Conservation (phyloP, 2,329 filamentous ascomycete species). For the Tolypocladium capitatum region DNA sequence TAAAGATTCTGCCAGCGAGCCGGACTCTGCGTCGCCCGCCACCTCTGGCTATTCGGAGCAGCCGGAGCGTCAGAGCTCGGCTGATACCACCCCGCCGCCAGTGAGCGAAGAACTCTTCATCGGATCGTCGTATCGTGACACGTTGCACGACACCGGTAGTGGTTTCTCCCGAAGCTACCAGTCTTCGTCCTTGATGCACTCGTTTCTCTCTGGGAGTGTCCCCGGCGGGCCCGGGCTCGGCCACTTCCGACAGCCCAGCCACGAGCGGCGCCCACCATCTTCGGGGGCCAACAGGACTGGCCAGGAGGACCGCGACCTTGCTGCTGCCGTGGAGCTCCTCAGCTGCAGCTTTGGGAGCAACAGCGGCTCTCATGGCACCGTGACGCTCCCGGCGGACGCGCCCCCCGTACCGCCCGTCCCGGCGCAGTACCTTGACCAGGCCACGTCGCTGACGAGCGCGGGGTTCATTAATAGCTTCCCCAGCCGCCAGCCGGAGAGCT, state of each 20-base stretch:
- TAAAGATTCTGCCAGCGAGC: constrained; percentile 61
- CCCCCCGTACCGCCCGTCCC: constrained; percentile 84
- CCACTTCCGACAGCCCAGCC: constrained; percentile 61
- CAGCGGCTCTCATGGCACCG: constrained; percentile 48
- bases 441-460: constrained; percentile 40
- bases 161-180: constrained; percentile 70
- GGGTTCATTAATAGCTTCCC: constrained; percentile 53
- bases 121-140: constrained; percentile 37
- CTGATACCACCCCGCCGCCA: constrained; percentile 85
- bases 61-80: constrained; percentile 67
- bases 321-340: constrained; percentile 78
- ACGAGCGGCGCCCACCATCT: constrained; percentile 63
- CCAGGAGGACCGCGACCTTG: constrained; percentile 76
- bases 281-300: constrained; percentile 63
- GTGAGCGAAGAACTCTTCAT: constrained; percentile 51
- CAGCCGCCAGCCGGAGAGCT: constrained; percentile 49
- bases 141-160: constrained; percentile 45
- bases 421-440: constrained; percentile 59
- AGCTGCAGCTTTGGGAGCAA: constrained; percentile 83
- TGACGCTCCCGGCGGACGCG: constrained; percentile 54
- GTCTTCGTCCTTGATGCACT: constrained; percentile 43
- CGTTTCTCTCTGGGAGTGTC: constrained; percentile 31
- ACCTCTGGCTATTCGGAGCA: constrained; percentile 71
- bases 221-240: constrained; percentile 30
- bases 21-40: constrained; percentile 68